Conservation (phyloP, 139 green algal species). For the Chlorella sp. region DNA sequence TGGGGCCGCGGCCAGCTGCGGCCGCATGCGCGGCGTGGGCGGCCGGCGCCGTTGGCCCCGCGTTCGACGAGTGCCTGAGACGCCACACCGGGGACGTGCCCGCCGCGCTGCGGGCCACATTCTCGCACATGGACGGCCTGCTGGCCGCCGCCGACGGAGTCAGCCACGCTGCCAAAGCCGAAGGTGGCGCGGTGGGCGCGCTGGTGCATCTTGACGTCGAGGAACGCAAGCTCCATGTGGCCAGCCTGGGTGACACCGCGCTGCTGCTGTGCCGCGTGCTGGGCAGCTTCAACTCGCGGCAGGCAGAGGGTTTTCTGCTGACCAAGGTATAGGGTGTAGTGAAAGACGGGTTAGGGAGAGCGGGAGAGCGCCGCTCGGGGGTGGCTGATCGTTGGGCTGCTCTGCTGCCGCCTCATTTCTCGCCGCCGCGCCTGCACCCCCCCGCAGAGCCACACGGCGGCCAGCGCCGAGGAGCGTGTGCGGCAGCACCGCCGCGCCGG, state of each 20-base stretch:
- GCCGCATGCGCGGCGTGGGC: too few relatives aligned
- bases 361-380: background rate
- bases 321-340: background rate
- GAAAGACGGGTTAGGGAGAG: background rate
- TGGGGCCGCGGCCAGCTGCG: too few relatives aligned
- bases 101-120: too few relatives aligned
- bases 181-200: too few relatives aligned
- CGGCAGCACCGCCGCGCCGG: constrained; percentile 11
- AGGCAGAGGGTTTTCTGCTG: constrained; percentile 23
- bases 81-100: too few relatives aligned
- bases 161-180: too few relatives aligned
- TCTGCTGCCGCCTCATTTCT: background rate
- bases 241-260: constrained; percentile 18
- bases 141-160: too few relatives aligned
- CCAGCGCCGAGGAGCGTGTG: constrained; percentile 5
- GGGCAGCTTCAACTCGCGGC: constrained; percentile 27
- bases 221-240: too few relatives aligned
- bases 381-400: background rate
- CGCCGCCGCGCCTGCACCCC: background rate
- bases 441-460: background rate
- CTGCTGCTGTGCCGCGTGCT: constrained; percentile 15
- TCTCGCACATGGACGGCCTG: too few relatives aligned
- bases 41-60: too few relatives aligned
- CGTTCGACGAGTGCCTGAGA: too few relatives aligned
- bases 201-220: too few relatives aligned